Evolutionary conservation across 1,284 basidiomycete species (phyloP).

Genomic region (Termitomyces sp.): DNA sequence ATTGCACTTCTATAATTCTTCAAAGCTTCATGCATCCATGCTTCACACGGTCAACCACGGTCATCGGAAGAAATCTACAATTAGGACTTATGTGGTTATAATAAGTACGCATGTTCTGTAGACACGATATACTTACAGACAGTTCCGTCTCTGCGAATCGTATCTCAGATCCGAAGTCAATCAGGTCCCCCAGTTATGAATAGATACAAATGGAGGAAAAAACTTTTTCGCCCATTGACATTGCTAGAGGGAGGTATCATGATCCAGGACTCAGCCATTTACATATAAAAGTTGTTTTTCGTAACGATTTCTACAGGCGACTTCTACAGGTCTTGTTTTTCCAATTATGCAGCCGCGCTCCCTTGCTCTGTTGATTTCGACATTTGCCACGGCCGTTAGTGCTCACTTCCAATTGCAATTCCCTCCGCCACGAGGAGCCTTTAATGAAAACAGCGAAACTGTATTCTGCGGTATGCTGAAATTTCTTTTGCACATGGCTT

Average conservation of each 20-base stretch:
- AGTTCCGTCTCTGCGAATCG: too few species aligned
- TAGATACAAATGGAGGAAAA: conserved; percentile 17
- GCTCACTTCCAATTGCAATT: conserved; percentile 72
- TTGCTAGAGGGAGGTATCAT: not conserved
- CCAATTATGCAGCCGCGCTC: conserved; percentile 21
- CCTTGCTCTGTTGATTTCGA: conserved; percentile 18
- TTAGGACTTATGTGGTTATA: too few species aligned
- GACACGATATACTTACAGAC: too few species aligned
- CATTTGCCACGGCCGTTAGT: conserved; percentile 34
- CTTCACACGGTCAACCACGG: not conserved
- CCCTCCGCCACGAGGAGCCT: conserved; percentile 56
- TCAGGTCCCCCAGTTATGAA: too few species aligned
- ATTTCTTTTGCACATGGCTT: not conserved
- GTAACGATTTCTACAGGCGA: not conserved
- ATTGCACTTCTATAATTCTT: not conserved
- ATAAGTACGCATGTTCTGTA: too few species aligned
- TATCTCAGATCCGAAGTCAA: not conserved
- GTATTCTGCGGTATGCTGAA: conserved; percentile 11
- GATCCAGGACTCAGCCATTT: not conserved
- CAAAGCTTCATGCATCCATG: too few species aligned
- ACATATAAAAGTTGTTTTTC: not conserved
- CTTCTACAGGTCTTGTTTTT: not conserved
- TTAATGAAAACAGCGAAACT: conserved; percentile 55
- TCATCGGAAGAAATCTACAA: not conserved
- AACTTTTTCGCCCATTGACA: conserved; percentile 19